These are phyloP conservation scores for Colletotrichum abscissum DNA, from an alignment of 2,329 filamentous ascomycete genomes.

Conservation along the genomic window DNA sequence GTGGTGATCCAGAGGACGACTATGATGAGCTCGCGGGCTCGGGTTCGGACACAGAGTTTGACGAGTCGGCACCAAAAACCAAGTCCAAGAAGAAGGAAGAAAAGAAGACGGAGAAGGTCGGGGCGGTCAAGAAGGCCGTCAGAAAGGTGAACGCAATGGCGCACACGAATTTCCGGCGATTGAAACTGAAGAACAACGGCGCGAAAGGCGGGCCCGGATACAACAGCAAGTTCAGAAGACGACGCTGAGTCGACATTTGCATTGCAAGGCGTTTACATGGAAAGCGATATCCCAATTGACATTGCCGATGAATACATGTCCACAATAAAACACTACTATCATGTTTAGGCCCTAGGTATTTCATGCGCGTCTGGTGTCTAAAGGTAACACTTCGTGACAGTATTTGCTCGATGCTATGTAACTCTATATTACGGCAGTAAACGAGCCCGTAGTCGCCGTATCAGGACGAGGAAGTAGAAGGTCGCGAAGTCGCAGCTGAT, in stretches of 20 bases:
- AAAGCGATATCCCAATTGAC: constrained; percentile 16
- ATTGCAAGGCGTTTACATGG: constrained; percentile 11
- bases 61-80: constrained; percentile 39
- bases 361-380: not conserved
- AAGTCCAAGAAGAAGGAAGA: constrained; percentile 39
- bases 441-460: not conserved
- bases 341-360: not conserved
- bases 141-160: constrained; percentile 74
- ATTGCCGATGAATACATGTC: constrained; percentile 22
- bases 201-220: constrained; percentile 70
- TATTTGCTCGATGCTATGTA: too few species aligned
- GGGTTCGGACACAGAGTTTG: constrained; percentile 47
- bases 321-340: constrained; percentile 12
- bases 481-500: constrained; percentile 35
- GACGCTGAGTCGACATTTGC: constrained; percentile 43
- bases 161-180: constrained; percentile 73
- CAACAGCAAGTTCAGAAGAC: constrained; percentile 69
- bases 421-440: not conserved
- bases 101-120: constrained; percentile 49
- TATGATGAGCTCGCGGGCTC: constrained; percentile 46
- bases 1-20: constrained; percentile 42
- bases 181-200: constrained; percentile 72
- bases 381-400: not conserved
- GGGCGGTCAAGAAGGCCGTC: constrained; percentile 61
- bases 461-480: constrained; percentile 20